Base-by-base conservation (phyloP, 2,329 filamentous ascomycete genomes). In the Teratosphaeria viscida region DNA sequence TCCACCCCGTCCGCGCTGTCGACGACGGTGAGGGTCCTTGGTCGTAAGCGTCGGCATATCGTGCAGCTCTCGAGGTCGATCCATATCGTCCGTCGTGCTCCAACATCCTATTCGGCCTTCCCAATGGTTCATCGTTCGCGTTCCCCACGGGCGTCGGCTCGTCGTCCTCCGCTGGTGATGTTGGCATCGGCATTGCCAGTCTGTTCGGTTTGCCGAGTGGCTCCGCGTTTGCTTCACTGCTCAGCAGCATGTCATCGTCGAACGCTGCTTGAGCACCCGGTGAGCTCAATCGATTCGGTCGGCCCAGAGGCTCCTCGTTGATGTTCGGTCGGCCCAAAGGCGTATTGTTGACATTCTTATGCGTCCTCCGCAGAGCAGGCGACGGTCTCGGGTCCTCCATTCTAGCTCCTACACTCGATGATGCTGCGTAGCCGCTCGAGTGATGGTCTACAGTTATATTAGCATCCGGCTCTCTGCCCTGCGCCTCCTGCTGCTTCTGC, bases 61-160 rank as follows among this genome's bases (percentile, higher is more conserved):
- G 37, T 23, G 16, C 43, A 47, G 14, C 19, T 19, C 5, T 6
- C n/a, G 43, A 49, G 23, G 5, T 8, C 7, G 16, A n/a, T 23
- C 2, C 5, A 6, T 49, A 1, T 19, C 7, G 1, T n/a, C 19
- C n/a, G 19, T 52, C 27, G 19, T 19, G n/a, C 49, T 19, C 32
- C 37, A 54, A 14, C 54, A 63, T 35, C 32, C 59, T 43, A 26
- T 63, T 61, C n/a, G 59, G 57, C 52, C 56, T 61, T 12, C 61
- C 61, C 32, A 61, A 53, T 12, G 60, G 60, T 55, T 37, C 16
- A 32, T 35, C 19, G 35, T 62, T 62, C n/a, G 55, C 57, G 49
- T 59, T 59, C 27, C 37, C 10, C 12, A n/a, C 27, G n/a, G 43
- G 43, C 19, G 3, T 10, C 19, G 43, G 8, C 3, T 10, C 5